These are phyloP conservation scores for Capsicum chinense DNA, from an alignment of 257 asterid species.

Conservation along the genomic window DNA sequence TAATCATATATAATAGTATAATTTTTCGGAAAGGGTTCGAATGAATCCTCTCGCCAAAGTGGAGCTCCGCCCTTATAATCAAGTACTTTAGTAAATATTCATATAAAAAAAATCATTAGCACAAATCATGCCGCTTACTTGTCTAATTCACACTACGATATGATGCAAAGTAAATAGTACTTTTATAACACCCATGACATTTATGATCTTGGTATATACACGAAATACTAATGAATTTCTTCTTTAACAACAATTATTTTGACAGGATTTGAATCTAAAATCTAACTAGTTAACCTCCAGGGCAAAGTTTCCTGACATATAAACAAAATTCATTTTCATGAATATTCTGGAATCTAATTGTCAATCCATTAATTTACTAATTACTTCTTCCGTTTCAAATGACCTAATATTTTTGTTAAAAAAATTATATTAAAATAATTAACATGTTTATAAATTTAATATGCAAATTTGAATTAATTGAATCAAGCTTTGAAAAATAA, in stretches of 20 bases:
- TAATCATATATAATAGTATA: no score
- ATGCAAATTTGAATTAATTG: no score
- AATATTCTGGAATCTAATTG: slow-evolving; percentile 19
- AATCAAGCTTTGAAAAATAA: no score
- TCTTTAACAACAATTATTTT: background rate
- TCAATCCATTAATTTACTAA: background rate
- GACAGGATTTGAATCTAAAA: slow-evolving; percentile 14
- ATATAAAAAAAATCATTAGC: background rate
- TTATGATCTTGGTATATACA: background rate
- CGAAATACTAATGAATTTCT: background rate
- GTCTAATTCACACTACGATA: background rate
- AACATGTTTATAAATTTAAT: no score
- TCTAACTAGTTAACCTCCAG: background rate
- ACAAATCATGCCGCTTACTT: background rate
- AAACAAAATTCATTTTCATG: background rate
- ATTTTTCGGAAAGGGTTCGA: no score
- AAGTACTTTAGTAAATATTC: background rate
- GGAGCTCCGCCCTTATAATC: no score
- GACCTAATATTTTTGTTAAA: no score
- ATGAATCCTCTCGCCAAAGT: no score
- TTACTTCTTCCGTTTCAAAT: no score
- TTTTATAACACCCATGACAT: background rate
- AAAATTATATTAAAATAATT: no score
- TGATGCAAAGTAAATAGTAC: background rate
- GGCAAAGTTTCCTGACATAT: background rate